These are phyloP conservation scores for Kodamaea fungicola DNA, from an alignment of 1,139 yeast species.

Conservation along the genomic window DNA sequence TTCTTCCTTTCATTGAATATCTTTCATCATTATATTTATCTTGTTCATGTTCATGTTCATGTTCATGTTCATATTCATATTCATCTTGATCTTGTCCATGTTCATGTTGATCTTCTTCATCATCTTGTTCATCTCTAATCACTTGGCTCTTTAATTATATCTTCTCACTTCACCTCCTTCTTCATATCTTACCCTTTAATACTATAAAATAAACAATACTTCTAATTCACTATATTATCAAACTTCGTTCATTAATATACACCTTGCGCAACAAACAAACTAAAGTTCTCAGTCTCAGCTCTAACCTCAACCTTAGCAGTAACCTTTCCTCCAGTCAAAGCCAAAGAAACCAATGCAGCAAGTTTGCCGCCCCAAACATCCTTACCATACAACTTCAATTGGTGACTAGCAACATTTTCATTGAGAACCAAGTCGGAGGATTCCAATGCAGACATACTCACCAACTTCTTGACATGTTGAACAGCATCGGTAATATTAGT, in stretches of 20 bases:
- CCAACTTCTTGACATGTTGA: constrained; percentile 50
- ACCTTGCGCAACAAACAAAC: constrained; percentile 19
- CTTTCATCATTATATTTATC: too few species aligned
- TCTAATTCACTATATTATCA: too few species aligned
- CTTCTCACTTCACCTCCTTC: too few species aligned
- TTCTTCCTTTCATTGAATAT: too few species aligned
- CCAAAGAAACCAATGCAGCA: constrained; percentile 69
- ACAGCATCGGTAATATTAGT: constrained; percentile 37
- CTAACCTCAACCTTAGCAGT: constrained; percentile 76
- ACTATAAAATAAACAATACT: too few species aligned
- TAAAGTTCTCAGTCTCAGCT: constrained; percentile 46
- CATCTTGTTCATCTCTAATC: too few species aligned
- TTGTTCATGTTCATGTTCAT: too few species aligned
- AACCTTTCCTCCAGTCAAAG: constrained; percentile 63
- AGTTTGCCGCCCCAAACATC: constrained; percentile 71
- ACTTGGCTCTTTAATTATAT: too few species aligned
- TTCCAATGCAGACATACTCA: constrained; percentile 79
- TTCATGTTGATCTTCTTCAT: too few species aligned
- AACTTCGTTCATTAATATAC: constrained; percentile 5
- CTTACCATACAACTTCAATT: constrained; percentile 80
- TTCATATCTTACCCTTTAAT: too few species aligned
- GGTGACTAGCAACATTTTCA: constrained; percentile 57
- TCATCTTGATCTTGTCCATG: too few species aligned
- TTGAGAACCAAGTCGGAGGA: constrained; percentile 67
- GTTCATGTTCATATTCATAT: too few species aligned